These are phyloP conservation scores for Suillus sp. DNA, from an alignment of 768 basidiomycete genomes.

Conservation along the genomic window DNA sequence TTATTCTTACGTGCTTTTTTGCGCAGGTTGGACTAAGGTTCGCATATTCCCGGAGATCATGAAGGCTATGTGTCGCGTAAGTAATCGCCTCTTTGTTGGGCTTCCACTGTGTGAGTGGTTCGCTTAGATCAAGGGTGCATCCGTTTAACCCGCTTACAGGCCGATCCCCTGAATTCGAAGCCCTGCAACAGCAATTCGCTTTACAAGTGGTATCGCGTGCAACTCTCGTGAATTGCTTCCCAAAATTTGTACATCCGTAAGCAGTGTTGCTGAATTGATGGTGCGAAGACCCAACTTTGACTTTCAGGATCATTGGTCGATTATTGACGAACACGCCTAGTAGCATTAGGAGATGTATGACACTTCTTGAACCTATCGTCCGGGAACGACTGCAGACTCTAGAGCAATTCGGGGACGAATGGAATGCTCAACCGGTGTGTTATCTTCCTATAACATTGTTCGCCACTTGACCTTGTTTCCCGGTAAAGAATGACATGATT, in stretches of 20 bases:
- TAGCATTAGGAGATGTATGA: conserved; percentile 33
- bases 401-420: conserved; percentile 31
- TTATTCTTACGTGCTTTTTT: conserved; percentile 9
- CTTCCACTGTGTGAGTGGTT: conserved; percentile 36
- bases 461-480: conserved; percentile 10
- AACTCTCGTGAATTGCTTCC: conserved; percentile 36
- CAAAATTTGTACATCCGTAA: conserved; percentile 37
- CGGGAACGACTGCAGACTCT: conserved; percentile 33
- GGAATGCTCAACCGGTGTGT: conserved; percentile 37
- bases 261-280: conserved; percentile 16
- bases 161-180: conserved; percentile 38
- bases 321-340: conserved; percentile 36
- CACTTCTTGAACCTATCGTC: conserved; percentile 33
- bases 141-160: conserved; percentile 27
- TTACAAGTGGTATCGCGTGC: conserved; percentile 35
- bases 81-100: conserved; percentile 46
- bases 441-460: conserved; percentile 6
- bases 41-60: conserved; percentile 31
- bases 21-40: conserved; percentile 34
- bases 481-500: conserved; percentile 39
- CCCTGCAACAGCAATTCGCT: conserved; percentile 37
- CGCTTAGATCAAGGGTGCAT: conserved; percentile 2
- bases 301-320: conserved; percentile 34
- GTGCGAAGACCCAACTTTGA: conserved; percentile 19
- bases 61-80: conserved; percentile 38